Evolutionary conservation across 2,329 filamentous ascomycete genomes (phyloP).

Genomic region (Fusarium odoratissimum): DNA sequence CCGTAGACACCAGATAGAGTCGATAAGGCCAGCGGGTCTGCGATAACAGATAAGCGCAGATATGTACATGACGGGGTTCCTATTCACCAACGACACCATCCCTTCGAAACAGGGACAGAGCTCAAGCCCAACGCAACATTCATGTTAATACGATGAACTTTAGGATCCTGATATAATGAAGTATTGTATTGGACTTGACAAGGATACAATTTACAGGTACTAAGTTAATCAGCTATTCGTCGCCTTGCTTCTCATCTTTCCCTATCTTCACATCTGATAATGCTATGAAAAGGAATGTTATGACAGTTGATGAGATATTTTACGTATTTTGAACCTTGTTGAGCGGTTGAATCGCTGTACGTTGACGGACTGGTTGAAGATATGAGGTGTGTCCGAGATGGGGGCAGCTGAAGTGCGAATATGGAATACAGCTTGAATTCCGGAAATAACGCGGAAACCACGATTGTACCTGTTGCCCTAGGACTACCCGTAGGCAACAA

Average conservation of each 20-base stretch:
- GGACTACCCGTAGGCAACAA: neutral
- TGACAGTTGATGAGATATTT: rapidly evolving
- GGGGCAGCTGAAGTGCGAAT: rapidly evolving
- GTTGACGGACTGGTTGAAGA: rapidly evolving
- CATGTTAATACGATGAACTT: rapidly evolving
- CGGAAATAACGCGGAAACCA: neutral
- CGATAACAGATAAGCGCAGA: neutral
- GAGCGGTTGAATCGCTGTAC: rapidly evolving
- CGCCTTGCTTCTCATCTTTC: rapidly evolving
- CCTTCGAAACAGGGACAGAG: no score
- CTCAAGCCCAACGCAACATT: neutral
- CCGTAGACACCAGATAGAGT: rapidly evolving
- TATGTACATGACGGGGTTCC: neutral
- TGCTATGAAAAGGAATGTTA: rapidly evolving
- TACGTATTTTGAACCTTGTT: rapidly evolving
- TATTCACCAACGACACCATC: rapidly evolving
- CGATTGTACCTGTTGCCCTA: rapidly evolving
- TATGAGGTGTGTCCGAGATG: neutral
- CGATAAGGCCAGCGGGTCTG: neutral
- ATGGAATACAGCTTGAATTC: neutral
- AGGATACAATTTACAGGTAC: rapidly evolving
- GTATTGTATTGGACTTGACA: rapidly evolving
- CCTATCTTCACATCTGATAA: rapidly evolving
- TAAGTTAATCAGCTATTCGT: rapidly evolving
- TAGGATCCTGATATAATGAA: rapidly evolving